Conservation (phyloP, 495 filamentous ascomycete species). For the Penicillium waksmanii region DNA sequence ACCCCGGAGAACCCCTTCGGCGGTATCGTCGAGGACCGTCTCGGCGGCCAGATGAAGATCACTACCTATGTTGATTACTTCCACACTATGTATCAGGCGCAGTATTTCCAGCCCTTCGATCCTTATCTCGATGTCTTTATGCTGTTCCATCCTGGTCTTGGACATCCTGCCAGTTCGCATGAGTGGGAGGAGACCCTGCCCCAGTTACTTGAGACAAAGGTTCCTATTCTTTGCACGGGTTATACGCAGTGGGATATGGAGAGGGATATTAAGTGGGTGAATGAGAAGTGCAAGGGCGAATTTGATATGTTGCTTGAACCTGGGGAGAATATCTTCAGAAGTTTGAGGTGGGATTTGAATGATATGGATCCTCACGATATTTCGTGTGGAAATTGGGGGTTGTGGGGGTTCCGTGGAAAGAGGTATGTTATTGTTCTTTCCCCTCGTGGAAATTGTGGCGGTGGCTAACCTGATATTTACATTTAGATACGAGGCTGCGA, state of each 20-base stretch:
- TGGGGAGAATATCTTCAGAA: conserved; percentile 92
- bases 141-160: conserved; percentile 93
- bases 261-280: conserved; percentile 86
- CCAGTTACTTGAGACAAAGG: conserved; percentile 88
- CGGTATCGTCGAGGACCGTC: conserved; percentile 84
- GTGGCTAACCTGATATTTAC: no score
- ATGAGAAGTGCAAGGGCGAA: conserved; percentile 80
- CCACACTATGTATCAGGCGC: conserved; percentile 90
- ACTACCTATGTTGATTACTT: conserved; percentile 97
- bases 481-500: conserved; percentile 47
- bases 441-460: no score
- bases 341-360: conserved; percentile 95
- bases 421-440: conserved; percentile 37
- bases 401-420: conserved; percentile 97
- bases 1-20: conserved; percentile 88
- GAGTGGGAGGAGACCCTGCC: conserved; percentile 94
- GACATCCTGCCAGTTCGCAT: conserved; percentile 87
- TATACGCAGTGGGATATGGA: conserved; percentile 96
- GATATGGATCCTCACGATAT: conserved; percentile 94
- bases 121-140: conserved; percentile 98
- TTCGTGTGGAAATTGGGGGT: conserved; percentile 93
- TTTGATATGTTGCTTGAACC: conserved; percentile 91
- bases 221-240: conserved; percentile 88
- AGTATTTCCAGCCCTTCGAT: conserved; percentile 89
- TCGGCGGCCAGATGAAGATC: conserved; percentile 87